Conservation (phyloP, 169 alveolate genomes). For the Plasmodium yoelii region DNA sequence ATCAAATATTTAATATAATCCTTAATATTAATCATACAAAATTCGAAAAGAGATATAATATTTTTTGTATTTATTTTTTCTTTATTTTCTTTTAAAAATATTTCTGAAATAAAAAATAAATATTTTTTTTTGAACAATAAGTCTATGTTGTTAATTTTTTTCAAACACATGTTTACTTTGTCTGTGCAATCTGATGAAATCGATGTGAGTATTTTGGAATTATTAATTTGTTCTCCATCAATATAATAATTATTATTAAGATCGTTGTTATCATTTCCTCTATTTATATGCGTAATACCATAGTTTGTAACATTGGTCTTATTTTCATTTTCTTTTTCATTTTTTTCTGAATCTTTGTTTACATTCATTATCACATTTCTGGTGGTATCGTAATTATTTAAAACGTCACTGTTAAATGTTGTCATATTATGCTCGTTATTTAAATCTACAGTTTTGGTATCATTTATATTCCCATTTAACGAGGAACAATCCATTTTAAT, state of each 20-base stretch:
- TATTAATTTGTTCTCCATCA: background rate
- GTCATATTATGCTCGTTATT: background rate
- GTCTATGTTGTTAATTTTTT: slow-evolving; percentile 47
- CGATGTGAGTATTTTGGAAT: background rate
- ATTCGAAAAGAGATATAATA: slow-evolving; percentile 46
- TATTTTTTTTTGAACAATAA: slow-evolving; percentile 52
- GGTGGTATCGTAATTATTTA: background rate
- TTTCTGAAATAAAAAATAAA: slow-evolving; percentile 65
- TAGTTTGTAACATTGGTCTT: background rate
- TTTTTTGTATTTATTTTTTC: slow-evolving; percentile 63
- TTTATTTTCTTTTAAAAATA: slow-evolving; percentile 56
- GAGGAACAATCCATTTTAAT: too few relatives aligned
- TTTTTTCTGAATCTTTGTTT: background rate
- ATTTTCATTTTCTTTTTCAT: background rate
- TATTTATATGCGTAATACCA: too few relatives aligned
- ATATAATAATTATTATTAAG: background rate
- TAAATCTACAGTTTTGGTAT: background rate
- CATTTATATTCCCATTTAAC: background rate
- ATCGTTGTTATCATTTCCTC: too few relatives aligned
- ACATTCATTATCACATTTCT: background rate
- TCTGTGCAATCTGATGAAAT: background rate
- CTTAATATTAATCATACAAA: slow-evolving; percentile 46
- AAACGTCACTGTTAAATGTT: background rate
- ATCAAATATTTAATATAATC: slow-evolving; percentile 42
- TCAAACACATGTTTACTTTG: slow-evolving; percentile 22